Evolutionary conservation across 2,329 filamentous ascomycete genomes (phyloP).

Genomic region (Fusarium fujikuroi): DNA sequence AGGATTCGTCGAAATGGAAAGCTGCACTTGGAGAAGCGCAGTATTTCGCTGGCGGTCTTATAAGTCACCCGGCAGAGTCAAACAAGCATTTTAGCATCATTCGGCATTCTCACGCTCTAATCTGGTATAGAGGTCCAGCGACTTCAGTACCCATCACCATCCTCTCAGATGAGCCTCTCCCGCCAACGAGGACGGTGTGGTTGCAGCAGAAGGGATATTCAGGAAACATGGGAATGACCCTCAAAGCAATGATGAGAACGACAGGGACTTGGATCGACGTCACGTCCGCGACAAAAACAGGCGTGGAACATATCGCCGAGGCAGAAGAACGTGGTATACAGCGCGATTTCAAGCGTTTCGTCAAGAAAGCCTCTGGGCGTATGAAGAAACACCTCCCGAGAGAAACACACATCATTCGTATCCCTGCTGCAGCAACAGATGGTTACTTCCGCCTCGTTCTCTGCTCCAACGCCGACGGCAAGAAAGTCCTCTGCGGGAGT

Average conservation of each 20-base stretch:
- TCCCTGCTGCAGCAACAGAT: constrained; percentile 71
- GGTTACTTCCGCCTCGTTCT: constrained; percentile 77
- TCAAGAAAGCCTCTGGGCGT: constrained; percentile 63
- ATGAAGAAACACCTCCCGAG: constrained; percentile 62
- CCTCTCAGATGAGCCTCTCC: constrained; percentile 68
- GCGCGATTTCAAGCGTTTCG: constrained; percentile 72
- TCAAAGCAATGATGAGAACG: constrained; percentile 70
- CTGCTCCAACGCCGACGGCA: constrained; percentile 58
- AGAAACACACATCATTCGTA: constrained; percentile 72
- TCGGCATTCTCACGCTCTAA: constrained; percentile 70
- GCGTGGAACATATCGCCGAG: constrained; percentile 60
- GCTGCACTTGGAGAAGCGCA: constrained; percentile 66
- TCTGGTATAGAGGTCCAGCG: constrained; percentile 73
- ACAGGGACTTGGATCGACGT: constrained; percentile 74
- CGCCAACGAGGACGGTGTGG: constrained; percentile 69
- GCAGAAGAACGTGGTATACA: constrained; percentile 74
- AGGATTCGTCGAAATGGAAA: constrained; percentile 54
- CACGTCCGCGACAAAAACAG: constrained; percentile 65
- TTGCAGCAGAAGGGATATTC: constrained; percentile 75
- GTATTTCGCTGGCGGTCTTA: constrained; percentile 72
- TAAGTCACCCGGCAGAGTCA: constrained; percentile 71
- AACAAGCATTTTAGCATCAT: constrained; percentile 74
- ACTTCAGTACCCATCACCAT: constrained; percentile 74
- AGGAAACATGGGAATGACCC: constrained; percentile 74
- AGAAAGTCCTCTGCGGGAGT: constrained; percentile 71